Evolutionary conservation across 306 rosid species (phyloP), one percentile per base, ranked within the genome.

Genomic region (Acacia melanoxylon): DNA sequence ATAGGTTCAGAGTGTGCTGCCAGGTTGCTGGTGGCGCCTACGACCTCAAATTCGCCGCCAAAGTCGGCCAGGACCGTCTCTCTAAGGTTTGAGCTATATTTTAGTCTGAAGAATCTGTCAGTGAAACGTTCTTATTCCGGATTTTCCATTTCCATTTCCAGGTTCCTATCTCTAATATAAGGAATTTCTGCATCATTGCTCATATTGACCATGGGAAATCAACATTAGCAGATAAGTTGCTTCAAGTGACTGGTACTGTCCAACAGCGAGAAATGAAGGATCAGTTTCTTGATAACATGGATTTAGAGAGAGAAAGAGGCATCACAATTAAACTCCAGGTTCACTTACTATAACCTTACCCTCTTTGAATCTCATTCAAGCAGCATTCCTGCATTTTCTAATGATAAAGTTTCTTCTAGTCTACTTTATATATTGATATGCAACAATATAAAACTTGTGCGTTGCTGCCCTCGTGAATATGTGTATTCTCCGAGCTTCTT

Each of bases 231-330:
- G 98, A 94, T 66, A 94, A 94, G 65, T 79, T 94, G 87, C 98
- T 94, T 52, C 94, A 92, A 76, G 85, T 86, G 51, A 94, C 97
- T 15, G 98, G 98, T 12, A 94, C 98, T 20, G 98, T 94, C 4
- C 97, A 87, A 46, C 89, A 90, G 82, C 88, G 98, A 37, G 98
- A 94, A 7, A 94, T 94, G 98, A 94, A 94, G 90, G 97, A 93
- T 2, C 98, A 94, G 78, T 94, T 93, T 82, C 98, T 94, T n/a
- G 98, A 94, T 91, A 94, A 94, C 90, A 93, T 95, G 98, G 98
- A 95, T 86, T 87, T 95, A 75, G 99, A 95, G 90, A 87, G 95
- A 76, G 99, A 93, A 87, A 78, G 97, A 65, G 99, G 99, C 85
- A 95, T 93, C 83, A 91, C 99, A 42, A 93, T 93, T 88, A 95